A percentile compares a stretch with the other conserved stretches of the same genome.
Conservation (phyloP, 2,329 filamentous ascomycete genomes). For the Myriosclerotinia scirpicola region DNA sequence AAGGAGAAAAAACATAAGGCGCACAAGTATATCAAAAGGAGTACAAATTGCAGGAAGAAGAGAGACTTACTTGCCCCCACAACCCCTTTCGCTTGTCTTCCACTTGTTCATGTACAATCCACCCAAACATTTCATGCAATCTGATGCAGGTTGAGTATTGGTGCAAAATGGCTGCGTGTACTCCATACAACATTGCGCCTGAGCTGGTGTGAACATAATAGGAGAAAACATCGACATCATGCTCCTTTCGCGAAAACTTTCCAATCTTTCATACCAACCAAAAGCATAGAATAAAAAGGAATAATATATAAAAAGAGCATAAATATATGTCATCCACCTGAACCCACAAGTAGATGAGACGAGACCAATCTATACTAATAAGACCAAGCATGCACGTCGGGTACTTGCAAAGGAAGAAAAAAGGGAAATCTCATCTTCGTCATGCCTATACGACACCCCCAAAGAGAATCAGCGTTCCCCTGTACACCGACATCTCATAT, state of each 20-base stretch:
- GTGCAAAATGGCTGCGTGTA: background rate
- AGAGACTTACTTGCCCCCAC: conserved; percentile 10
- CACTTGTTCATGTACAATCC: background rate
- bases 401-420: conserved; percentile 13
- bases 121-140: background rate
- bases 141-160: background rate
- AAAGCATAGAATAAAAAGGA: background rate
- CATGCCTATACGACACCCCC: background rate
- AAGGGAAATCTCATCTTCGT: background rate
- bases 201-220: background rate
- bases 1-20: background rate
- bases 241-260: background rate
- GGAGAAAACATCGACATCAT: background rate
- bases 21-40: background rate
- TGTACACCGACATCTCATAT: conserved; percentile 20
- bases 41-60: background rate
- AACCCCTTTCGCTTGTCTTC: background rate
- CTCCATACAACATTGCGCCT: background rate
- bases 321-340: conserved; percentile 8
- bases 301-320: conserved; percentile 12
- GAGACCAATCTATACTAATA: conserved; percentile 11
- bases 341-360: background rate
- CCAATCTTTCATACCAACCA: conserved; percentile 8
- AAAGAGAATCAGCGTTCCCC: background rate
- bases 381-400: background rate